A percentile compares a stretch with the other conserved stretches of the same genome.
Conservation (phyloP, 306 rosid genomes). For the Cyclanthera cordifolia region DNA sequence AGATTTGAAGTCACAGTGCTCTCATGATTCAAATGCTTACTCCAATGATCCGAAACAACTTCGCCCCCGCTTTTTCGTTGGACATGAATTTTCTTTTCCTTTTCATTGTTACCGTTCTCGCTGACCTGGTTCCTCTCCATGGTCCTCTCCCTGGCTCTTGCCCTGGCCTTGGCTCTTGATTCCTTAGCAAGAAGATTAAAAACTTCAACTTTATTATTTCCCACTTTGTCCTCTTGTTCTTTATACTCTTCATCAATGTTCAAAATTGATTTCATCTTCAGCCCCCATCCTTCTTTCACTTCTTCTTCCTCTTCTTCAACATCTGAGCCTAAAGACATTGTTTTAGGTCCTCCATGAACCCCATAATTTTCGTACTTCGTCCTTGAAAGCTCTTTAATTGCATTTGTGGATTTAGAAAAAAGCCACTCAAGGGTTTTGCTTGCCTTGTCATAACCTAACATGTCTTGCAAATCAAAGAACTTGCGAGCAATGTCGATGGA, state of each 20-base stretch:
- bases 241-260: neutral
- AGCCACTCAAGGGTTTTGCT: conserved; percentile 94
- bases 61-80: neutral
- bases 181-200: conserved; percentile 31
- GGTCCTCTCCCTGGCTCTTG: conserved; percentile 69
- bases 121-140: conserved; percentile 26
- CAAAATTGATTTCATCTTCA: conserved; percentile 4
- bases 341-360: neutral
- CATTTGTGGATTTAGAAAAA: conserved; percentile 52
- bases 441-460: conserved; percentile 92
- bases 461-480: conserved; percentile 95
- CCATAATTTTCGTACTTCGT: conserved; percentile 17
- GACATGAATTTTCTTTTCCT: neutral
- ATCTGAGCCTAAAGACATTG: conserved; percentile 26
- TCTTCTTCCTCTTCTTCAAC: conserved; percentile 15
- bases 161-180: conserved; percentile 70
- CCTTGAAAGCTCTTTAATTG: conserved; percentile 43
- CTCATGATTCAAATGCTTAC: neutral
- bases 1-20: neutral
- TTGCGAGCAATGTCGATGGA: conserved; percentile 71
- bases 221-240: neutral
- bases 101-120: neutral
- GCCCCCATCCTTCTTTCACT: neutral
- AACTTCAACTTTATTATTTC: conserved; percentile 1
- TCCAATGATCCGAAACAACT: neutral